Evolutionary conservation across 1,139 yeast species (phyloP).

Genomic region (Geotrichum citri-aurantii): DNA sequence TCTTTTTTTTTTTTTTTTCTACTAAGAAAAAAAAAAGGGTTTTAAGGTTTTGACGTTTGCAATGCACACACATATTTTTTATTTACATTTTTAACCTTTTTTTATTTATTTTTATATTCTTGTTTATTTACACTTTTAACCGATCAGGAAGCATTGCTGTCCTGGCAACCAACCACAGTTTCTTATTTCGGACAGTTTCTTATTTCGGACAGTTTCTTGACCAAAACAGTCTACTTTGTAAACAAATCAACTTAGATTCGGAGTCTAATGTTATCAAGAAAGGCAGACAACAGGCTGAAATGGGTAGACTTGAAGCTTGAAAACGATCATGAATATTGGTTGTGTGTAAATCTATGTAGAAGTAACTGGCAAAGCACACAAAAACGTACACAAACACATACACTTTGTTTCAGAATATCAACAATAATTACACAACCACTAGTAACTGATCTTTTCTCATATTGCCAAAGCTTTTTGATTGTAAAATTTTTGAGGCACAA

Average conservation of each 20-base stretch:
- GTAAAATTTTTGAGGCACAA: too few species aligned
- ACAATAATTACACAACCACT: too few species aligned
- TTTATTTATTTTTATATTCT: too few species aligned
- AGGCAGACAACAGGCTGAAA: neutral
- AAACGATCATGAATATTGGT: neutral
- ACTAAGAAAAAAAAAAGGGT: too few species aligned
- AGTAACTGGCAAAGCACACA: too few species aligned
- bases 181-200: neutral
- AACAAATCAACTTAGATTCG: neutral
- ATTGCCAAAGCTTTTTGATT: too few species aligned
- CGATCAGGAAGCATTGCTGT: neutral
- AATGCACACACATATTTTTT: neutral
- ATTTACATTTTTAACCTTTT: neutral
- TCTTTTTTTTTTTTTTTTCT: neutral
- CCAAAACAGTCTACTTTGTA: neutral
- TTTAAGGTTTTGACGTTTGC: neutral
- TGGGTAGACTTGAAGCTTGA: too few species aligned
- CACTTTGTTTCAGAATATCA: neutral
- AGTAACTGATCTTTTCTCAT: too few species aligned
- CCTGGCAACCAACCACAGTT: neutral
- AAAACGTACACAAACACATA: too few species aligned
- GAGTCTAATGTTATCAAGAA: neutral
- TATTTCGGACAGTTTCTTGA: neutral
- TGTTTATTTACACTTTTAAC: neutral
- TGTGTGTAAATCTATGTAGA: neutral